Evolutionary conservation across 768 basidiomycete species (phyloP), one percentile per base, ranked within the genome.

Genomic region (Lactarius psammicola): DNA sequence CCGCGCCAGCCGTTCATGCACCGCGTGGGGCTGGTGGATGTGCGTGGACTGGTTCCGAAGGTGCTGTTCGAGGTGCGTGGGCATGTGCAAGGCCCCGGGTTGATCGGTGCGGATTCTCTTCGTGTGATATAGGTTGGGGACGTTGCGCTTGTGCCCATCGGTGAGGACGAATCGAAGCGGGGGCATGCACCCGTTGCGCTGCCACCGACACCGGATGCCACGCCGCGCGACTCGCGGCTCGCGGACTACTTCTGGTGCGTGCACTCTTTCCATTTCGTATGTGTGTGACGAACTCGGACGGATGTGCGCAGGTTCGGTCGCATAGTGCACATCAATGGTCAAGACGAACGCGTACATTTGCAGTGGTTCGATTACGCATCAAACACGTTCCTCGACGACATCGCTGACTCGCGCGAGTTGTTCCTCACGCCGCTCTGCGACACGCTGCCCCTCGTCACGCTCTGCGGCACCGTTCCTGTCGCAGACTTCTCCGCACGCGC

Each of bases 291-390:
- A 31, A 20, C 23, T 15, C 7, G 10, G 5, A 34, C 15, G 28
- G 15, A 1, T 64, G 51, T 17, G 40, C 54, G 18, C 69, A 92
- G 90, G 89, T 91, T 92, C 74, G 89, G 80, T 0, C 80, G 79
- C 69, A 85, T 93, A 30, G 72, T 86, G 0, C 82, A 79, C 59
- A 81, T 91, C 63, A 74, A 80, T 18, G 75, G 78, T 38, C 74
- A 78, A 18, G 65, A 76, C 5, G 75, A 80, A 60, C 74, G 64
- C 2, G 82, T 83, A 0, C 92, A 94, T 73, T 75, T 89, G 11
- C 89, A 85, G 38, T 94, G 90, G 90, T 83, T 89, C 33, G 82
- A 88, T 60, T 91, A 93, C 70, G 83, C 85, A 0, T 82, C 84
- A 0, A 81, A 83, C 62, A 88, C 85, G 0, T 72, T 84, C n/a